Conservation (phyloP, 176 grass and related monocot genomes). For the Oropetium thomaeum region DNA sequence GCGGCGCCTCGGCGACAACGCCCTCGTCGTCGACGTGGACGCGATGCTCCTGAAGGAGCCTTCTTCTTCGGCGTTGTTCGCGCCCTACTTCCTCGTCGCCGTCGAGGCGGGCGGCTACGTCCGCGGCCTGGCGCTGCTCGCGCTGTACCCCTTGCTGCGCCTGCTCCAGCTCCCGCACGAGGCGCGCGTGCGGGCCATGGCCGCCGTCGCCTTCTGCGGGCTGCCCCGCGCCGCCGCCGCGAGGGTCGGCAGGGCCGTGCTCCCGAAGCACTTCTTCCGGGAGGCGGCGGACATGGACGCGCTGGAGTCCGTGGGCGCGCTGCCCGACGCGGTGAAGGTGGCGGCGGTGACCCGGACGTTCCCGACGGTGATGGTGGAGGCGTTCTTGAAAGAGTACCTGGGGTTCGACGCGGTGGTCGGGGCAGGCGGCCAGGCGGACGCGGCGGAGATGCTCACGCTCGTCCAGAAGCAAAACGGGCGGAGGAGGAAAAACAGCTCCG, state of each 20-base stretch:
- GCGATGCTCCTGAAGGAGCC: constrained; percentile 20
- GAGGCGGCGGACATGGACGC: constrained; percentile 1
- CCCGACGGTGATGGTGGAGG: constrained; percentile 45
- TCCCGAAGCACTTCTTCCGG: constrained; percentile 56
- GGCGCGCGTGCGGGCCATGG: not conserved
- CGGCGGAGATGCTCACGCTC: not conserved
- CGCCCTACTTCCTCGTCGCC: constrained; percentile 30
- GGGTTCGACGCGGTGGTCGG: constrained; percentile 28
- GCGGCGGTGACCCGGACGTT: constrained; percentile 29
- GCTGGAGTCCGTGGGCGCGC: not conserved
- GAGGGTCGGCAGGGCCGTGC: constrained; percentile 41
- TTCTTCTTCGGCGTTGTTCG: constrained; percentile 9
- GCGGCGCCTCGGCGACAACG: not conserved
- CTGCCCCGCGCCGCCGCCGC: constrained; percentile 32
- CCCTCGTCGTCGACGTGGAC: constrained; percentile 25
- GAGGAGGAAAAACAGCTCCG: not conserved
- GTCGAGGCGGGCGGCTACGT: constrained; percentile 38
- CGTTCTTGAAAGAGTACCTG: constrained; percentile 41
- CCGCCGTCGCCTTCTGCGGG: constrained; percentile 47
- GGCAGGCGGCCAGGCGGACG: not conserved
- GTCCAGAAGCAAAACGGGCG: not conserved
- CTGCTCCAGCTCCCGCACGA: not conserved
- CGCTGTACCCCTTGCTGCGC: constrained; percentile 34
- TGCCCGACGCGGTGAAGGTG: constrained; percentile 26
- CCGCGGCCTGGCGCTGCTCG: constrained; percentile 33